Evolutionary conservation across 2,329 filamentous ascomycete species (phyloP), one percentile per base, ranked within the genome.

Genomic region (Fusarium oligoseptatum): DNA sequence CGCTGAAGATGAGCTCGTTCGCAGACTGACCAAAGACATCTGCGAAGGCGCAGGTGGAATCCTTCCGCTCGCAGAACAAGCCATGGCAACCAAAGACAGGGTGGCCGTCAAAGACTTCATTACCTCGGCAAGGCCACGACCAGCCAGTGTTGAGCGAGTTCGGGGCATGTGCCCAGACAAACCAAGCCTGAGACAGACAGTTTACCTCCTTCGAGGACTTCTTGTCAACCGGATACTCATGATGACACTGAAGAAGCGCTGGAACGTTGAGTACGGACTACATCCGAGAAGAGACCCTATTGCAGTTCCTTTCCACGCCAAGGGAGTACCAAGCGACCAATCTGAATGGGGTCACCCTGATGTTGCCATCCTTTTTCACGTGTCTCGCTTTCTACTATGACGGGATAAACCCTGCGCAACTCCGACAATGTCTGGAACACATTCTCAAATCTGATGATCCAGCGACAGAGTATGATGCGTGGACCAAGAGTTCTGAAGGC

Each of bases 331-430:
- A 0, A 88, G 88, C 0, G 87, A 90, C 0, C 86, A 90, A 22
- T 89, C 91, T 0, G 92, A 95, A 76, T 94, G 89, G 81, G 90
- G 91, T 0, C 92, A 95, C 73, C 91, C 92, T 0, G 87, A 95
- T 75, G 90, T 93, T 0, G 86, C 89, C 0, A 92, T 95, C 8
- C 56, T 91, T 0, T 0, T 84, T 95, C 6, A 95, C 92, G 0
- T 91, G 89, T 12, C 81, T 95, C 0, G 86, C 88, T 0, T 94
- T 92, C 75, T 95, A 95, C 75, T 92, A 94, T 60, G 80, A 84
- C 2, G 92, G 92, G 0, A 79, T 93, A 0, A 85, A 67, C 3
- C 68, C 83, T 2, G 63, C 78, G 0, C 90, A 93, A 63, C 82
- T 92, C 0, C 83, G 82, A 2, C 83, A 88, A 39, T 83, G 83